phyloP scores from a whole-genome alignment of 805 yeast genomes.

The Peterozyma toletana region DNA sequence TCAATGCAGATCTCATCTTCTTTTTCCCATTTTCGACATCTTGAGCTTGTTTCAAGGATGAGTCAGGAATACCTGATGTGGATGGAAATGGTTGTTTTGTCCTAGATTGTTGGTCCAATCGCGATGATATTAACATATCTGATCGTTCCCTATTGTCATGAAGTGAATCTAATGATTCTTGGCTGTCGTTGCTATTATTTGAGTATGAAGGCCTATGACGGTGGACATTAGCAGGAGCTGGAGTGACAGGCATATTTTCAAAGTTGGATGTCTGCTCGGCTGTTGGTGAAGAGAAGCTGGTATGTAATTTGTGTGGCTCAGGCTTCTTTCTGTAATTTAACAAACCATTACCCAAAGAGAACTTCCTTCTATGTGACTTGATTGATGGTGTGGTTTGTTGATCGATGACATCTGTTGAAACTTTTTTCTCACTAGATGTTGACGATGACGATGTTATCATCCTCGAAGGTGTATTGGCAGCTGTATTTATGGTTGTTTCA shows the following conservation, averaged over 20 bases:
- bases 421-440: too few relatives aligned
- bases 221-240: constrained; percentile 29
- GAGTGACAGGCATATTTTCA: constrained; percentile 24
- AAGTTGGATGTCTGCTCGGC: constrained; percentile 19
- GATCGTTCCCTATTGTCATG: constrained; percentile 44
- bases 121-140: constrained; percentile 55
- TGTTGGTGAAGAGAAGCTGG: constrained; percentile 41
- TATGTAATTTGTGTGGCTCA: constrained; percentile 15
- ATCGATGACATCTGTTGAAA: too few relatives aligned
- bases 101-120: constrained; percentile 40
- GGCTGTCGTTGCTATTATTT: constrained; percentile 38
- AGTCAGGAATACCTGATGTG: constrained; percentile 11
- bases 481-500: too few relatives aligned
- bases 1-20: constrained; percentile 52
- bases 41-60: neutral
- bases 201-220: constrained; percentile 21
- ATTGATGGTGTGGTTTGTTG: neutral
- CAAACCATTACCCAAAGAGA: constrained; percentile 54
- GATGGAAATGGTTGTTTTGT: neutral
- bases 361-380: constrained; percentile 51
- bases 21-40: neutral
- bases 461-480: too few relatives aligned
- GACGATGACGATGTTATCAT: too few relatives aligned
- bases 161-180: constrained; percentile 55
- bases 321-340: constrained; percentile 46